These are phyloP conservation scores for Kodamaea neixiangensis DNA, from an alignment of 805 yeast genomes.

Conservation along the genomic window DNA sequence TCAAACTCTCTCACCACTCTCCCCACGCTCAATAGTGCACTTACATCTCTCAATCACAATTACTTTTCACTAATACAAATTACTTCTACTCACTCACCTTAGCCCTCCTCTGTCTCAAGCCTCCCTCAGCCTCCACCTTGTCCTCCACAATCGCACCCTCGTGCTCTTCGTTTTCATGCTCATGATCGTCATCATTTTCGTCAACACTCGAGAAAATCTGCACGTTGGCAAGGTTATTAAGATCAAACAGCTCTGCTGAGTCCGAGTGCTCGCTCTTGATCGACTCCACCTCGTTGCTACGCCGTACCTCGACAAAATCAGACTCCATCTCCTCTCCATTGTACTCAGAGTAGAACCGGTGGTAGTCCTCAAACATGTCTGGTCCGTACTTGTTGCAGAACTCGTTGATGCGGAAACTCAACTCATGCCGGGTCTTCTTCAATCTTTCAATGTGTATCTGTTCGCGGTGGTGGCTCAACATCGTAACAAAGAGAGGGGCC, in stretches of 20 bases:
- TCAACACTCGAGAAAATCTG: slow-evolving; percentile 30
- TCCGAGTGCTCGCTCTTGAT: slow-evolving; percentile 4
- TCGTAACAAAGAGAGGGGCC: slow-evolving; percentile 36
- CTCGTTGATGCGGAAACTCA: slow-evolving; percentile 31
- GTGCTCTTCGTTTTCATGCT: neutral
- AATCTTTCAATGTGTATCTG: slow-evolving; percentile 34
- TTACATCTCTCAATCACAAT: too few relatives aligned
- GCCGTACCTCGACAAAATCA: slow-evolving; percentile 5
- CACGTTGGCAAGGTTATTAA: slow-evolving; percentile 27
- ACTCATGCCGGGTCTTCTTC: slow-evolving; percentile 27
- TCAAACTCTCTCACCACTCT: too few relatives aligned
- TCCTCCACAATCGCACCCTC: neutral
- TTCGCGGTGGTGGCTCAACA: slow-evolving; percentile 30
- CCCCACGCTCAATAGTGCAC: too few relatives aligned
- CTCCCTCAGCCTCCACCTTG: neutral
- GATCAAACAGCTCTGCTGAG: slow-evolving; percentile 12
- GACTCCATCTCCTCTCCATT: slow-evolving; percentile 9
- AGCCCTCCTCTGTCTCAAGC: slow-evolving; percentile 3
- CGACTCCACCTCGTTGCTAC: neutral
- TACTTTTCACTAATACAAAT: too few relatives aligned
- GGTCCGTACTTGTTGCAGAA: slow-evolving; percentile 43
- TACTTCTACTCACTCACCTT: slow-evolving; percentile 7
- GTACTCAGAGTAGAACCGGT: slow-evolving; percentile 31
- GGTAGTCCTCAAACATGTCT: slow-evolving; percentile 38
- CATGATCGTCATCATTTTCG: slow-evolving; percentile 3